Conservation (phyloP, 495 filamentous ascomycete species). For the Friedmanniomyces endolithicus region DNA sequence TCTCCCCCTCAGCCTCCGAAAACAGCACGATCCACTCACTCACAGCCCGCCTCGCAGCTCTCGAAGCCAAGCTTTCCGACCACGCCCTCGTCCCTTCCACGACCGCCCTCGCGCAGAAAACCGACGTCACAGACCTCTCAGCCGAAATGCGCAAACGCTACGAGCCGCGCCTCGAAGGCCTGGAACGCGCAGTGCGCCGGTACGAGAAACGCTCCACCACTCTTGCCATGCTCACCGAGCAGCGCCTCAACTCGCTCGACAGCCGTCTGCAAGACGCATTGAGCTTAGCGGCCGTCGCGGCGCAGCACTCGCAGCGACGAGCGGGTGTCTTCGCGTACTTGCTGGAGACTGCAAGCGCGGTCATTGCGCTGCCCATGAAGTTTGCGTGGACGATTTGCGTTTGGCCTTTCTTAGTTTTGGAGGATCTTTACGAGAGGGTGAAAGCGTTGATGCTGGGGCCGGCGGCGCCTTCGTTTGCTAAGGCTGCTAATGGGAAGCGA, state of each 20-base stretch:
- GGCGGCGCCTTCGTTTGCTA: neutral
- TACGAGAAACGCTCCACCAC: slow-evolving; percentile 82
- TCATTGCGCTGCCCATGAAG: slow-evolving; percentile 21
- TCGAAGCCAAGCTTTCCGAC: slow-evolving; percentile 50
- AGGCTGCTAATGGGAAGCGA: neutral
- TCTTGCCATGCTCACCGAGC: slow-evolving; percentile 60
- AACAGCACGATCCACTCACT: slow-evolving; percentile 44
- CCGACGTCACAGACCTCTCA: slow-evolving; percentile 38
- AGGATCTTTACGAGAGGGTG: slow-evolving; percentile 8
- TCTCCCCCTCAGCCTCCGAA: slow-evolving; percentile 17
- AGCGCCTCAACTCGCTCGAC: slow-evolving; percentile 57
- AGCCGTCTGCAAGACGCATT: slow-evolving; percentile 61
- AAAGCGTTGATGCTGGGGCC: slow-evolving; percentile 10
- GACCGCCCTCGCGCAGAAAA: slow-evolving; percentile 19
- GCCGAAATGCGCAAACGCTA: slow-evolving; percentile 51
- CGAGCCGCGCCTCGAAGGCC: slow-evolving; percentile 73
- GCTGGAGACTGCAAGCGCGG: slow-evolving; percentile 8
- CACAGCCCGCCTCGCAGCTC: slow-evolving; percentile 49
- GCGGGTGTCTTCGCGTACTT: slow-evolving; percentile 11
- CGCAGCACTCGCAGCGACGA: slow-evolving; percentile 35
- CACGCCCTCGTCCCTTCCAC: slow-evolving; percentile 14
- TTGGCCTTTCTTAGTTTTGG: slow-evolving; percentile 17
- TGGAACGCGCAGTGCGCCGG: slow-evolving; percentile 81
- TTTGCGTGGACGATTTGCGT: slow-evolving; percentile 10
- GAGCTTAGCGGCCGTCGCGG: slow-evolving; percentile 61